Evolutionary conservation across 495 filamentous ascomycete species (phyloP), one percentile per base, ranked within the genome.

Genomic region (Xylaria cubensis): DNA sequence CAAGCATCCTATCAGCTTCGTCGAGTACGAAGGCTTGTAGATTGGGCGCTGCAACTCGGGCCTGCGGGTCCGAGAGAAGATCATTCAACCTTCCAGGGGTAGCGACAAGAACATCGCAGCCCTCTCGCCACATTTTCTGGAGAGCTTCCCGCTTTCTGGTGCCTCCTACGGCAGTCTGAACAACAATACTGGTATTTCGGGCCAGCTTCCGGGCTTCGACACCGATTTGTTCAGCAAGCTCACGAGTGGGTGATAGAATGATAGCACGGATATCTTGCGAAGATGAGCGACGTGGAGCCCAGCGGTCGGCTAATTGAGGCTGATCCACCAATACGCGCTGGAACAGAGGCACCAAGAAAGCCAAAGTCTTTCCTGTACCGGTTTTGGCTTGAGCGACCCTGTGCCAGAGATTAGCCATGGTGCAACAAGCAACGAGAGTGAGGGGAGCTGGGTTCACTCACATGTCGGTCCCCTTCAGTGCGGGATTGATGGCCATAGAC

Each of bases 171-270:
- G 94, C 97, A 50, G 89, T 88, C 81, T 97, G 94, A 32, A 97
- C 91, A 24, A 91, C 80, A 42, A 99, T 80, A 8, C 90, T 88
- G 0, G 93, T 97, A 66, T 86, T 83, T 9, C 50, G 53, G 4
- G 88, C 86, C n/a, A 98, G 77, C 78, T 90, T 95, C 55, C 72
- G 82, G 3, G 96, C 94, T 78, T 99, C 96, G 0, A 82, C 88
- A 13, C 91, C 92, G 74, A 99, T 98, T 83, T 99, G 96, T 79
- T 97, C 93, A 4, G 96, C 96, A 72, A 99, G 86, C 82, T 99
- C 96, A 70, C 96, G 89, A 24, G 96, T 99, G 10, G 96, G 96
- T 0, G 97, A 98, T 72, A 99, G 90, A 77, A 99, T 90, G 55
- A 99, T 90, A 34, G 93, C 91, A 68, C 94, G 90, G 72, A 98